Evolutionary conservation across 2,329 filamentous ascomycete genomes (phyloP).

Genomic region (Cadophora luteo-olivacea): DNA sequence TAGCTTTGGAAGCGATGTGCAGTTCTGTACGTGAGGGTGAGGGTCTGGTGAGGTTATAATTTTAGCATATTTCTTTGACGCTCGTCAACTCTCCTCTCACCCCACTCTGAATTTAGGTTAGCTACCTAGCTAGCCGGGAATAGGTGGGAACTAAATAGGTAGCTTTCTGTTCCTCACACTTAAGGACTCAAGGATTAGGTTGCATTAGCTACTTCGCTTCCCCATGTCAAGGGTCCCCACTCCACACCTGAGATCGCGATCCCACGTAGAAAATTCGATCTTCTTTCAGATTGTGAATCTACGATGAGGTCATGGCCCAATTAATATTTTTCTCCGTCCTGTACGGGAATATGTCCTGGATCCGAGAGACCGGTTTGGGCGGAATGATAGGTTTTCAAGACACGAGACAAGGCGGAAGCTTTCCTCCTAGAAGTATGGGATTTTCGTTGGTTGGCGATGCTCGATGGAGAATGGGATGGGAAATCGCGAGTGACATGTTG

Average conservation of each 20-base stretch:
- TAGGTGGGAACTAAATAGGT: background rate
- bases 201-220: background rate
- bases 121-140: background rate
- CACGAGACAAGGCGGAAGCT: background rate
- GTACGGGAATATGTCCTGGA: background rate
- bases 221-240: slow-evolving; percentile 1
- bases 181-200: background rate
- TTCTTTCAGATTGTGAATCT: slow-evolving; percentile 5
- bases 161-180: background rate
- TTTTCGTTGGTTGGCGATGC: background rate
- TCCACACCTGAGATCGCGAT: background rate
- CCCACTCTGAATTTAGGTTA: background rate
- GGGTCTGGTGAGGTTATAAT: background rate
- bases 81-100: background rate
- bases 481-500: background rate
- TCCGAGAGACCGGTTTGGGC: background rate
- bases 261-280: slow-evolving; percentile 2
- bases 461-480: background rate
- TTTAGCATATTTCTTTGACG: background rate
- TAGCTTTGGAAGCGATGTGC: too few relatives aligned
- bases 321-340: background rate
- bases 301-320: slow-evolving; percentile 5
- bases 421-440: background rate
- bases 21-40: background rate
- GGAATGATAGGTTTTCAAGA: background rate